Evolutionary conservation across 768 basidiomycete genomes (phyloP).

Genomic region (Clitopilus hobsonii): DNA sequence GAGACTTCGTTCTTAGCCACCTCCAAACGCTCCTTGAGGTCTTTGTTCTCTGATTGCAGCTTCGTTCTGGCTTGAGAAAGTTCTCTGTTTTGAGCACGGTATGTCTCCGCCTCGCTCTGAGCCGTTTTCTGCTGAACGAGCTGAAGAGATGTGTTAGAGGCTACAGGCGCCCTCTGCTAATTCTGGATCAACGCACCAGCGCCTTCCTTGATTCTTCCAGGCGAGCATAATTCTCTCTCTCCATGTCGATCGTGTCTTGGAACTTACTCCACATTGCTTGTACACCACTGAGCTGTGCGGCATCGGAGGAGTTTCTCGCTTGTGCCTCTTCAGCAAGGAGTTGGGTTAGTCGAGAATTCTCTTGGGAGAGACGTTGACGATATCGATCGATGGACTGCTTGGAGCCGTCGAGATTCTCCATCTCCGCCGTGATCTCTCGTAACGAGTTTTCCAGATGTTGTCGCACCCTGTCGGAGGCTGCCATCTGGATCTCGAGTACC

Average conservation of each 20-base stretch:
- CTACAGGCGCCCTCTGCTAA: background rate
- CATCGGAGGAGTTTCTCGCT: slow-evolving; percentile 55
- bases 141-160: slow-evolving; percentile 26
- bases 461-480: slow-evolving; percentile 61
- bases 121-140: slow-evolving; percentile 60
- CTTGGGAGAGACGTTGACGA: slow-evolving; percentile 48
- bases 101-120: slow-evolving; percentile 61
- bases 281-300: slow-evolving; percentile 59
- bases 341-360: slow-evolving; percentile 51
- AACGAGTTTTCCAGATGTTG: slow-evolving; percentile 59
- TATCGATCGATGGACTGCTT: slow-evolving; percentile 58
- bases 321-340: slow-evolving; percentile 60
- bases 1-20: slow-evolving; percentile 53
- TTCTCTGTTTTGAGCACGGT: slow-evolving; percentile 61
- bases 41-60: slow-evolving; percentile 48
- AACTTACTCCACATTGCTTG: slow-evolving; percentile 67
- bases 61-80: slow-evolving; percentile 50
- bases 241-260: slow-evolving; percentile 51
- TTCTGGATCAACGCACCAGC: slow-evolving; percentile 38
- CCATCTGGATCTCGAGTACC: slow-evolving; percentile 63
- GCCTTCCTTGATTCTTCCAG: slow-evolving; percentile 71
- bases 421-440: slow-evolving; percentile 52
- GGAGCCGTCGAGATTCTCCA: slow-evolving; percentile 63
- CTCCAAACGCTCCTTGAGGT: slow-evolving; percentile 55
- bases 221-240: slow-evolving; percentile 57